Evolutionary conservation across 2,329 filamentous ascomycete species (phyloP).

Genomic region (Ascochyta rabiei): DNA sequence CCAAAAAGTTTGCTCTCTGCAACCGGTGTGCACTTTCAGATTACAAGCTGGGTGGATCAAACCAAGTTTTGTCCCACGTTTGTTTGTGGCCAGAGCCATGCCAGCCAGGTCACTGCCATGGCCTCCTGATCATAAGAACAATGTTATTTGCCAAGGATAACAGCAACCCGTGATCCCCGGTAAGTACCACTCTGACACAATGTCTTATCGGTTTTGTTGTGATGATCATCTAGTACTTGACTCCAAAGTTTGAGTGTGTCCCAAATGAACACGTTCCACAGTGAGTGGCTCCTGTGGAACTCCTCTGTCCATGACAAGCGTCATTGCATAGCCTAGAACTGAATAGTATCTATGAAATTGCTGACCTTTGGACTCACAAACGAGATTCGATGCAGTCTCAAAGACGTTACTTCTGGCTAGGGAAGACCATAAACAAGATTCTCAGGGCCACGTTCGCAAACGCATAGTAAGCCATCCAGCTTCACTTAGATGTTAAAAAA

Average conservation of each 20-base stretch:
- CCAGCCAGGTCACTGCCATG: not conserved
- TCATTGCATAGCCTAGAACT: too few species aligned
- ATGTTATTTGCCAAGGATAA: not conserved
- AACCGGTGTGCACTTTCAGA: not conserved
- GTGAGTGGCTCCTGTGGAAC: not conserved
- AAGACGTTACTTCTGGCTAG: too few species aligned
- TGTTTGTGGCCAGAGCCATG: not conserved
- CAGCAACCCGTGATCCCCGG: too few species aligned
- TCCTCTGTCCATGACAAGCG: not conserved
- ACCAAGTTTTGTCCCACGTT: not conserved
- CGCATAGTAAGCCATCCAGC: too few species aligned
- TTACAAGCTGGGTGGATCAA: not conserved
- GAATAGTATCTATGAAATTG: too few species aligned
- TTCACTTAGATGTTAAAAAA: too few species aligned
- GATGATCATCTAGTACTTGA: not conserved
- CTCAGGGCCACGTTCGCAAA: not conserved
- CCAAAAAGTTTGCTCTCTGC: slow-evolving; percentile 2
- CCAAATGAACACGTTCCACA: not conserved
- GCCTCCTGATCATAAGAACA: not conserved
- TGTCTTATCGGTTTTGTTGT: not conserved
- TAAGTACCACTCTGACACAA: not conserved
- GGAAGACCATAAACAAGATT: not conserved
- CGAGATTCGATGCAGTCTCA: too few species aligned
- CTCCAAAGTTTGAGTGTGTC: not conserved
- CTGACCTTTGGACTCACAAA: too few species aligned